These are phyloP conservation scores for Coprinopsis sp. DNA, from an alignment of 768 basidiomycete genomes.

Conservation along the genomic window DNA sequence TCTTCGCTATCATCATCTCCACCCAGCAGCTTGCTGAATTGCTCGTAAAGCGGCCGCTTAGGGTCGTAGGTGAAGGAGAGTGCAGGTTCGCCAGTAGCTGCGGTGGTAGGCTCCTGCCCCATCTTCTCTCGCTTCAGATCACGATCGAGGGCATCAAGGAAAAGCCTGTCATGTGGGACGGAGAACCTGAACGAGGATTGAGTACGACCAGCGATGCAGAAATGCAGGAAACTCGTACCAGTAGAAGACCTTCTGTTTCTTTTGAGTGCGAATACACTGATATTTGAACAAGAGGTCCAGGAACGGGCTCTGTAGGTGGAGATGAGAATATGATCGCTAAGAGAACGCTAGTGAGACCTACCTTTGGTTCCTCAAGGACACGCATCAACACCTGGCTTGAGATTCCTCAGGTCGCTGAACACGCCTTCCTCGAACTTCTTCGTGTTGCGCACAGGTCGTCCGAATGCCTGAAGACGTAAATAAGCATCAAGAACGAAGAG, in stretches of 20 bases:
- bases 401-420: slow-evolving; percentile 87
- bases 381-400: slow-evolving; percentile 91
- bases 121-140: slow-evolving; percentile 95
- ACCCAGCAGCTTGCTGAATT: slow-evolving; percentile 57
- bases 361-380: slow-evolving; percentile 96
- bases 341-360: slow-evolving; percentile 26
- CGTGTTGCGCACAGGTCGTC: slow-evolving; percentile 84
- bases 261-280: slow-evolving; percentile 95
- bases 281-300: slow-evolving; percentile 93
- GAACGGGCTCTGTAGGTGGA: slow-evolving; percentile 77
- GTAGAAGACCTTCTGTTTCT: slow-evolving; percentile 99
- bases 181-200: slow-evolving; percentile 65
- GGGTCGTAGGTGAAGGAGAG: slow-evolving; percentile 86
- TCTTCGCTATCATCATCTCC: slow-evolving; percentile 38
- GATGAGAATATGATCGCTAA: slow-evolving; percentile 33
- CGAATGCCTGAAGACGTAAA: slow-evolving; percentile 54
- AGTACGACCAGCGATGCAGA: background rate
- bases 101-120: slow-evolving; percentile 81
- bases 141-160: slow-evolving; percentile 93
- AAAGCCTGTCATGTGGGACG: slow-evolving; percentile 94
- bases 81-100: slow-evolving; percentile 71
- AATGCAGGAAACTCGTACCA: slow-evolving; percentile 64
- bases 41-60: slow-evolving; percentile 81
- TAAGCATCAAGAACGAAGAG: slow-evolving; percentile 4
- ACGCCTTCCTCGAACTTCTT: slow-evolving; percentile 99